phyloP scores from a whole-genome alignment of 1,284 basidiomycete genomes.

The Ceratobasidium sp. region DNA sequence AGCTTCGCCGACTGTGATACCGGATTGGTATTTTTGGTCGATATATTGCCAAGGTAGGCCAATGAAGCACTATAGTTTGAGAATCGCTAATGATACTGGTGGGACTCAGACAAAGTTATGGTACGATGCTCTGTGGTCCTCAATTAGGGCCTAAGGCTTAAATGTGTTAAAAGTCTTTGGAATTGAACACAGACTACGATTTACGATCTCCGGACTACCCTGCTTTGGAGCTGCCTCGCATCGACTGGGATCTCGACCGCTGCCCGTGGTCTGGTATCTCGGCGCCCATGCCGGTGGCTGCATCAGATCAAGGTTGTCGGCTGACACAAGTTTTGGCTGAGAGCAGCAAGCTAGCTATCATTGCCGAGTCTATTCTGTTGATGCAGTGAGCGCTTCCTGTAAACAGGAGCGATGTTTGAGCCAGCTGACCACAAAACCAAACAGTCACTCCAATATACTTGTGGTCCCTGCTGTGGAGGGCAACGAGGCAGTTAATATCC shows the following conservation, averaged over 20 bases:
- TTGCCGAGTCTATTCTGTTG: neutral
- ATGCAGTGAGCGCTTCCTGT: neutral
- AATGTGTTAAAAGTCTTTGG: constrained; percentile 2
- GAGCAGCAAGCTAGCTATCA: neutral
- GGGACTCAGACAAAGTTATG: neutral
- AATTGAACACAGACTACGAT: neutral
- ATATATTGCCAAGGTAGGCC: constrained; percentile 1
- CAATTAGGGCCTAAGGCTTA: neutral
- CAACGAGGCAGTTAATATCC: neutral
- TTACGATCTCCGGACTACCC: neutral
- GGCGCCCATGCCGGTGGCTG: neutral
- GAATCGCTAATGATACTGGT: no score
- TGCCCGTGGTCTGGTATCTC: neutral
- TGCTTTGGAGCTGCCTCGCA: neutral
- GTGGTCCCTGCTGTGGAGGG: neutral
- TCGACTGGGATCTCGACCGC: neutral
- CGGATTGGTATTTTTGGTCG: constrained; percentile 15
- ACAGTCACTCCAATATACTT: neutral
- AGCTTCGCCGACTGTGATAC: neutral
- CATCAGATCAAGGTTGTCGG: neutral
- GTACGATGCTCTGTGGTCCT: neutral
- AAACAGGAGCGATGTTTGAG: neutral
- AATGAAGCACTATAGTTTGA: neutral
- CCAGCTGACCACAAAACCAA: neutral
- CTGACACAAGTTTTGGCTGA: neutral